Percentiles rank a stretch among this genome's conserved stretches.
Conservation (phyloP, 495 filamentous ascomycete species). For the Tuber microsphaerosporum region DNA sequence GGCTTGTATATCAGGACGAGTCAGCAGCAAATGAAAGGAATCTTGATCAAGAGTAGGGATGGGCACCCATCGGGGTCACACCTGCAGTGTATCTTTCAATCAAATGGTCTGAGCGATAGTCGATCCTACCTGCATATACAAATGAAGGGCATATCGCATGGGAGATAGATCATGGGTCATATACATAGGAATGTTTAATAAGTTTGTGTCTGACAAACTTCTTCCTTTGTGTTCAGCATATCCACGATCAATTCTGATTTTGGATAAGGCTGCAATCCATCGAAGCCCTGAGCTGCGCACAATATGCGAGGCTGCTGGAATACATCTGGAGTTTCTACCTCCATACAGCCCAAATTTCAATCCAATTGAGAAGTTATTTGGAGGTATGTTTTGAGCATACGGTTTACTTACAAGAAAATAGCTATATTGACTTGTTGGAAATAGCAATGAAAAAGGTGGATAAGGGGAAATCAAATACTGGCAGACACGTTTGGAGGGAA, state of each 20-base stretch:
- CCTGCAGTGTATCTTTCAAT: neutral
- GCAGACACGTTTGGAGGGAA: too few relatives aligned
- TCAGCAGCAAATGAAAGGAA: neutral
- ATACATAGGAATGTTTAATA: neutral
- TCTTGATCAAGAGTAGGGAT: constrained; percentile 5
- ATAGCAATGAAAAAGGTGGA: constrained; percentile 1
- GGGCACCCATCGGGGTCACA: constrained; percentile 1
- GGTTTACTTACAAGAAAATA: too few relatives aligned
- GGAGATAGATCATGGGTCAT: neutral
- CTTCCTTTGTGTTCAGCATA: too few relatives aligned
- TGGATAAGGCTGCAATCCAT: too few relatives aligned
- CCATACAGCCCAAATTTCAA: constrained; percentile 4
- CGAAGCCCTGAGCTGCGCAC: too few relatives aligned
- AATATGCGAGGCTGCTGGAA: neutral
- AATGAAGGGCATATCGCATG: constrained; percentile 5
- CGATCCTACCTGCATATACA: neutral
- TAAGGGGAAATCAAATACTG: neutral
- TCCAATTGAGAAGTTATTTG: constrained; percentile 4
- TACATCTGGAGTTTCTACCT: neutral
- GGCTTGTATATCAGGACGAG: neutral
- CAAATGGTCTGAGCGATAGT: constrained; percentile 1
- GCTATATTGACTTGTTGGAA: too few relatives aligned
- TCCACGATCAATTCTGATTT: too few relatives aligned
- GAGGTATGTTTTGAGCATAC: too few relatives aligned
- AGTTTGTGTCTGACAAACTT: too few relatives aligned